Evolutionary conservation across 768 basidiomycete genomes (phyloP), one percentile per base, ranked within the genome.

Genomic region (Mycena metata): DNA sequence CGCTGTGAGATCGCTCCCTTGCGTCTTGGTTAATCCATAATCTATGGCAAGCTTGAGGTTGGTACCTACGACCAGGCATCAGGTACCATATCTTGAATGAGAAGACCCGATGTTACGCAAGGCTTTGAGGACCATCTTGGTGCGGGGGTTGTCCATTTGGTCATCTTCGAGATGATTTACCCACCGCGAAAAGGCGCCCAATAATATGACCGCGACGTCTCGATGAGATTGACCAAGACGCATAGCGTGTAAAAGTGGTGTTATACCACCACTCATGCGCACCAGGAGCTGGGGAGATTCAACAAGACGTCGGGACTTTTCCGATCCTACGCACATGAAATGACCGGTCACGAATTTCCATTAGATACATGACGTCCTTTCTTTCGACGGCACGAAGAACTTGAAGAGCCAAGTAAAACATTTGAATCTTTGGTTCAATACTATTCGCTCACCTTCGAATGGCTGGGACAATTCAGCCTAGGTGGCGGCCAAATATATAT

Each of bases 1-100:
- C 5, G 96, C 93, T 56, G 94, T 92, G 50, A 99, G 85, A 74
- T 94, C 91, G 68, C 89, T 92, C 21, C 65, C 70, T 76, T 95
- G 92, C 0, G 90, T 89, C 73, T 88, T 90, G 69, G 92, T 87
- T 46, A 97, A 84, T 21, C 95, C 95, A 72, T 91, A 91, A 75
- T 96, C 94, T 58, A 98, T 98, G 2, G 96, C 96, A 50, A 96
- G 86, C 77, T 97, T 96, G 61, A 99, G 86, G 76, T 96, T 95
- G 19, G 89, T 86, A 47, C 92, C 92, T 90, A 54, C 65, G 57
- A 15, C 23, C 17, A 26, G 54, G 54, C 36, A 36, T 70, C 19
- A 74, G 61, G 55, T n/a, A 8, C 23, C 55, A 30, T 47, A 12
- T 36, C 47, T 39, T 49, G 13, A n/a, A 23, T n/a, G 30, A 17